These are phyloP conservation scores for Citrullus mucosospermus DNA, from an alignment of 306 rosid genomes.

Conservation along the genomic window DNA sequence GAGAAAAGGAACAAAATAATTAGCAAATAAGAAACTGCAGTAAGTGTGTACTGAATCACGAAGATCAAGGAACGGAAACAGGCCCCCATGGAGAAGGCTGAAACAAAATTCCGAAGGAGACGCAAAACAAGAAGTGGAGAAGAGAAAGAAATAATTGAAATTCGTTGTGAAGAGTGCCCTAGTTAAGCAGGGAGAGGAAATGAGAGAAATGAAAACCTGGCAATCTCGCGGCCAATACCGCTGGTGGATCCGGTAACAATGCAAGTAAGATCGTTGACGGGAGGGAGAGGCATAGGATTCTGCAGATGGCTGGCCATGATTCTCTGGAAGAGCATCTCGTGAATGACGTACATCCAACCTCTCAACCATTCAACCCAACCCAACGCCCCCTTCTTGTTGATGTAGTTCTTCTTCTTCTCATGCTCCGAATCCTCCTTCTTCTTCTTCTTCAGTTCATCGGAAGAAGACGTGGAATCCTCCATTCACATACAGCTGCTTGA, in stretches of 20 bases:
- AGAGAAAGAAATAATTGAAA: neutral
- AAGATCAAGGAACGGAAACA: neutral
- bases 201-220: slow-evolving; percentile 32
- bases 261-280: slow-evolving; percentile 62
- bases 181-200: neutral
- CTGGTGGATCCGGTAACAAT: slow-evolving; percentile 95
- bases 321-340: slow-evolving; percentile 83
- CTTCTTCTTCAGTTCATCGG: slow-evolving; percentile 16
- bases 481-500: slow-evolving; percentile 9
- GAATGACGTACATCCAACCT: slow-evolving; percentile 48
- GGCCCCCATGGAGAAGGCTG: neutral
- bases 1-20: neutral
- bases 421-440: neutral
- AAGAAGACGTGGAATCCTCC: slow-evolving; percentile 35
- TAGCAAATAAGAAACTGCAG: neutral
- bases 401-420: neutral
- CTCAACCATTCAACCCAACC: slow-evolving; percentile 90
- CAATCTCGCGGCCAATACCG: slow-evolving; percentile 90
- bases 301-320: slow-evolving; percentile 76
- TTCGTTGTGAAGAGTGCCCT: too few relatives aligned
- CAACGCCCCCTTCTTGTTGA: slow-evolving; percentile 38
- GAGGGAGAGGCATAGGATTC: slow-evolving; percentile 85
- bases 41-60: neutral
- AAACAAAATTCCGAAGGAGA: neutral
- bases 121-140: neutral